Conservation (phyloP, 2,329 filamentous ascomycete genomes). For the Stemphylium beticola region DNA sequence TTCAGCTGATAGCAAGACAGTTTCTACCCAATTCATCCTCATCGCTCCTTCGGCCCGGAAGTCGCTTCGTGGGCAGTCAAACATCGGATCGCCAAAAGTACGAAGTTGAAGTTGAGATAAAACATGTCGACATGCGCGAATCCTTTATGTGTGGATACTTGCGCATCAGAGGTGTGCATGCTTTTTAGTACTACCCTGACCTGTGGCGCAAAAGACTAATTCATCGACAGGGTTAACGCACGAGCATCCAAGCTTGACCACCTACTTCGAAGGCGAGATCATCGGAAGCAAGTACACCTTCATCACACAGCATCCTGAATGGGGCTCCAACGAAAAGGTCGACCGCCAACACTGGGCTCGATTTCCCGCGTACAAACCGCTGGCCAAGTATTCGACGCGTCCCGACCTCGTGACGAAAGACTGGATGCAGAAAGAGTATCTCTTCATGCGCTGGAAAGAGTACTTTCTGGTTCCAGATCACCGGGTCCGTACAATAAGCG, state of each 20-base stretch:
- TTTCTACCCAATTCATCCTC: slow-evolving; percentile 80
- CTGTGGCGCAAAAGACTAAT: slow-evolving; percentile 20
- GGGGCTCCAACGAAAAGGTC: slow-evolving; percentile 90
- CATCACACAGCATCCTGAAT: slow-evolving; percentile 83
- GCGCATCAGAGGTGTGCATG: slow-evolving; percentile 80
- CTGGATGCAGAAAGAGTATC: slow-evolving; percentile 78
- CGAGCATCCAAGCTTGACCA: slow-evolving; percentile 96
- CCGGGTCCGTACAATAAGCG: slow-evolving; percentile 84
- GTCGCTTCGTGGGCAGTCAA: slow-evolving; percentile 87
- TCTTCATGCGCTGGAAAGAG: slow-evolving; percentile 99
- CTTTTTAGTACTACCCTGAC: not conserved
- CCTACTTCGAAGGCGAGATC: slow-evolving; percentile 97
- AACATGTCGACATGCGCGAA: slow-evolving; percentile 92
- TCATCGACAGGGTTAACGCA: slow-evolving; percentile 76
- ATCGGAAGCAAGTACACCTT: slow-evolving; percentile 97
- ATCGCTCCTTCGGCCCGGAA: slow-evolving; percentile 84
- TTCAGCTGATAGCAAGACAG: slow-evolving; percentile 53
- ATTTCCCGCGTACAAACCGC: slow-evolving; percentile 84
- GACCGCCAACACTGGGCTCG: slow-evolving; percentile 93
- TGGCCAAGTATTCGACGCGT: slow-evolving; percentile 67
- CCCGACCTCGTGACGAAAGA: slow-evolving; percentile 69
- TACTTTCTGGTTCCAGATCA: slow-evolving; percentile 97
- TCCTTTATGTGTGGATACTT: slow-evolving; percentile 95
- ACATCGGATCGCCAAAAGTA: slow-evolving; percentile 92
- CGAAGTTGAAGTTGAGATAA: slow-evolving; percentile 95